These are phyloP conservation scores for Rhododendron ferrugineum DNA, from an alignment of 148 eudicot genomes.

Conservation along the genomic window DNA sequence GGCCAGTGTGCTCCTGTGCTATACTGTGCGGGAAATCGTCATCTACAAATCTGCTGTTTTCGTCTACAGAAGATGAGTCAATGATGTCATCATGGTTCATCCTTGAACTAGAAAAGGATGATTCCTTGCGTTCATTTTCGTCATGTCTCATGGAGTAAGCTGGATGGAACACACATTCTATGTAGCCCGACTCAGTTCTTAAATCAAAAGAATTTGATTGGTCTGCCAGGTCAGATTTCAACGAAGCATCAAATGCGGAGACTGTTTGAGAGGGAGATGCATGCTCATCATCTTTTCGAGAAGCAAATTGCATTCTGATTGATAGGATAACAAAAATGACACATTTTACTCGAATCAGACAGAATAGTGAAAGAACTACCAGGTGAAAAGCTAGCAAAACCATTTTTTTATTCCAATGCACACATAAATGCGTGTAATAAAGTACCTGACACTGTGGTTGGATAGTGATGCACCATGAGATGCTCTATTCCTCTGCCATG, in stretches of 20 bases:
- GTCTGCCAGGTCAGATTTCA: conserved; percentile 47
- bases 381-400: not conserved
- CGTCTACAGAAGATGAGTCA: conserved; percentile 31
- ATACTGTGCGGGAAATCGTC: conserved; percentile 26
- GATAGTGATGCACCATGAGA: conserved; percentile 35
- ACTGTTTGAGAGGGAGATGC: conserved; percentile 46
- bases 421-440: not conserved
- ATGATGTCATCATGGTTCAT: conserved; percentile 22
- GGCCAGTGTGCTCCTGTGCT: conserved; percentile 32
- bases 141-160: conserved; percentile 34
- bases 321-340: conserved; percentile 10
- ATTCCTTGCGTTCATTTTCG: conserved; percentile 30
- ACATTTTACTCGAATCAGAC: conserved; percentile 7
- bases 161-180: conserved; percentile 49
- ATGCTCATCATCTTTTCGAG: conserved; percentile 33
- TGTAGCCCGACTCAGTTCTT: conserved; percentile 44
- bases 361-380: not conserved
- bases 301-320: conserved; percentile 54
- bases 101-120: conserved; percentile 28
- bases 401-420: not conserved
- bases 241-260: conserved; percentile 42
- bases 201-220: conserved; percentile 46
- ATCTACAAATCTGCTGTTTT: conserved; percentile 20
- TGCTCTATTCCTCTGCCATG: conserved; percentile 38
- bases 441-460: conserved; percentile 59